These are phyloP conservation scores for Alliaria petiolata DNA, from an alignment of 345 rosid genomes.

Conservation along the genomic window DNA sequence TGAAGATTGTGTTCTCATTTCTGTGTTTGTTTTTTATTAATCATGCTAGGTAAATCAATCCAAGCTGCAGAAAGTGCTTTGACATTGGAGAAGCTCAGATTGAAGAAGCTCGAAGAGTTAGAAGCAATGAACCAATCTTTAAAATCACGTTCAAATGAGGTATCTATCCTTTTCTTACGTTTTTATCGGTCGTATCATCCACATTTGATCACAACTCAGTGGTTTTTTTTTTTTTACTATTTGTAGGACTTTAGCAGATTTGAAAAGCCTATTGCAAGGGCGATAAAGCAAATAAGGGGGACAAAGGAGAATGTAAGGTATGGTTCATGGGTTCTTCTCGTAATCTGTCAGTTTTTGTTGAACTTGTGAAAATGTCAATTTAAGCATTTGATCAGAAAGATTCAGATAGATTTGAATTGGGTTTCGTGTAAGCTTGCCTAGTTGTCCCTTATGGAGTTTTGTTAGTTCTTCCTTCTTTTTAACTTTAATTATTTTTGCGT, in stretches of 20 bases:
- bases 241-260: constrained; percentile 60
- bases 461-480: background rate
- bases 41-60: constrained; percentile 41
- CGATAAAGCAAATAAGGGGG: constrained; percentile 63
- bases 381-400: background rate
- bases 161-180: constrained; percentile 20
- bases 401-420: background rate
- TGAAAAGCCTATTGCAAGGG: constrained; percentile 58
- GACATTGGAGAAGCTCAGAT: constrained; percentile 58
- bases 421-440: background rate
- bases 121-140: constrained; percentile 46
- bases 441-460: background rate
- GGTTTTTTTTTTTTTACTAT: background rate
- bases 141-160: constrained; percentile 48
- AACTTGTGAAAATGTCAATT: background rate
- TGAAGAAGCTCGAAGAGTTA: constrained; percentile 55
- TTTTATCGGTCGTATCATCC: background rate
- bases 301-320: constrained; percentile 73
- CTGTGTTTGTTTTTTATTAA: background rate
- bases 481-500: background rate
- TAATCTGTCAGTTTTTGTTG: constrained; percentile 15
- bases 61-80: constrained; percentile 74
- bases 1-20: constrained; percentile 15
- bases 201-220: constrained; percentile 14
- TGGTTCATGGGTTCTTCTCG: constrained; percentile 12